Base-by-base conservation (phyloP, 75 land plant genomes). In the Picea sitchensis region DNA sequence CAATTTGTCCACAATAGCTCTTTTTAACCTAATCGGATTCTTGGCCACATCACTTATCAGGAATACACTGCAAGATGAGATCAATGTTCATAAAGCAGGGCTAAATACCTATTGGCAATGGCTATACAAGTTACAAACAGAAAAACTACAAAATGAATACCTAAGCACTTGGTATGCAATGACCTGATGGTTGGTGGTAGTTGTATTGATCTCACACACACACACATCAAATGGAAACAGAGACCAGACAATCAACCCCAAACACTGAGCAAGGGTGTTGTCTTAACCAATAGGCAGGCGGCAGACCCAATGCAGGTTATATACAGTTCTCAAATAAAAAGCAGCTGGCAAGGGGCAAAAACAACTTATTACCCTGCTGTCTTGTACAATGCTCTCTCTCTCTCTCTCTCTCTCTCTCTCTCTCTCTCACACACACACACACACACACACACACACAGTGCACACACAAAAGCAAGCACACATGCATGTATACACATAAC, bases 221-320 rank as follows among this genome's bases (percentile, higher is more conserved):
- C 23, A 71, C 38, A 71, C n/a, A 44, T 71, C 41, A 3, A 71
- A 71, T 44, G 54, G 74, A 34, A 71, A 71, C 73, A 71, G 44
- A 71, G 73, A n/a, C 54, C 26, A 41, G 54, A 44, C 54, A 71
- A 71, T 71, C 21, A 14, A 71, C 73, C 54, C 54, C 73, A 71
- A 44, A 71, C 23, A 71, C 23, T 71, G 21, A 6, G n/a, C 73
- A 18, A 38, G n/a, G 38, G 36, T 15, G n/a, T 38, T 67, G 20
- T 34, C 71, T 34, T 14, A 5, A 38, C 71, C 71, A 11, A 67
- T 32, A 32, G 18, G 41, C 41, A 14, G 5, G 44, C 17, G 18
- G 41, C 41, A 14, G 5, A n/a, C 15, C 34, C 6, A 67, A 67
- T 67, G 11, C 36, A 34, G 41, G 6, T 34, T 65, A 13, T 65